Base-by-base conservation (phyloP, 2,329 filamentous ascomycete species). In the Dactylellina cionopaga region DNA sequence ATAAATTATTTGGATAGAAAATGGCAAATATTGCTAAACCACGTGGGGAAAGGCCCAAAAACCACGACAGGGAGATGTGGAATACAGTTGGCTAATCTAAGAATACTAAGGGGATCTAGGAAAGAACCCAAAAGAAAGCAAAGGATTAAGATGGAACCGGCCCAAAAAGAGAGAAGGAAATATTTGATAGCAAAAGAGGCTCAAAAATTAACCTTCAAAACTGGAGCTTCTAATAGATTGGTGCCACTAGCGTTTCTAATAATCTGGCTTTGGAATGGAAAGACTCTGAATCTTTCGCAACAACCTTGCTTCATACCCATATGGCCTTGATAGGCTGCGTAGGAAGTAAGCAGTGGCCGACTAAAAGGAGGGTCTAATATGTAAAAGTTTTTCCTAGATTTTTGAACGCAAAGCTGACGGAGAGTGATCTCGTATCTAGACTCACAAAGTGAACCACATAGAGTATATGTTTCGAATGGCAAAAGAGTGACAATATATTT, bases 1-100 rank as follows among this genome's bases (percentile, higher is more conserved):
- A n/a, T n/a, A n/a, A n/a, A n/a, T n/a, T n/a, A n/a, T 17, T 11
- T 54, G 76, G 75, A 76, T 76, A 22, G 75, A 59, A n/a, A 15
- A 60, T 33, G 5, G 22, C 62, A 13, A 52, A 55, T 11, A 33
- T 55, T 10, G 51, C 65, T 3, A 44, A 46, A 10, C 47, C 52
- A 5, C 43, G 69, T 24, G 49, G 55, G 6, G 63, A 60, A 22
- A 64, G 75, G 59, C 74, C 25, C 49, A 65, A 17, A 62, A 66
- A 24, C 62, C 75, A 17, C 75, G 74, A 58, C 60, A 68, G 22
- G 46, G 46, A 9, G 70, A 74, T 41, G 64, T 64, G 33, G 64
- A 73, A 13, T 62, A 76, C 25, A 55, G 60, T 19, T 41, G 47
- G 7, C 51, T 44, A 15, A 31, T 51, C 7, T 7, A 56, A 9